Evolutionary conservation across 441 rosid genomes (phyloP), one percentile per base, ranked within the genome.

Genomic region (Arabidopsis hybrid): DNA sequence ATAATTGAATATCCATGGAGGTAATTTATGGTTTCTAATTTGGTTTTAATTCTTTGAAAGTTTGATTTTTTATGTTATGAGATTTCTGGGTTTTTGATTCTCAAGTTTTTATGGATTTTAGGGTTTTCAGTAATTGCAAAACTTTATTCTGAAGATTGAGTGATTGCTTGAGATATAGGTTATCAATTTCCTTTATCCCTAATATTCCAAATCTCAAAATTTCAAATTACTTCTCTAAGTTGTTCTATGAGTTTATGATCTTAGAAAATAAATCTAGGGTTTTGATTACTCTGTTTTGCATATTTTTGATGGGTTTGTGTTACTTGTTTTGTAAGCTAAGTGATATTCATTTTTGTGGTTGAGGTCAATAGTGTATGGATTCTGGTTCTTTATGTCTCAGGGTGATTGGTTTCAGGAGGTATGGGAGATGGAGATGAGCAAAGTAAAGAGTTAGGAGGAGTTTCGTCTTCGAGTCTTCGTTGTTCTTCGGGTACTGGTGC

Each of bases 361-460:
- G 32, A 46, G 58, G 46, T 83, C 78, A 79, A 60, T 72, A 83
- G 65, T 82, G 77, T 67, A 32, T 78, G 72, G 67, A 58, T 72
- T 47, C 14, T 52, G 18, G 71, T 78, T 81, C 40, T 75, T 75
- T 77, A 62, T 65, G 67, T 45, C 36, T 39, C 72, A 42, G 64
- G 81, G 77, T 76, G 52, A 40, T 60, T 76, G 58, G 31, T 83
- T 49, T 50, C 43, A 60, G 78, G 56, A 62, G 87, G 81, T 70
- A 88, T 86, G 97, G 86, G 76, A 35, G 70, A 57, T 74, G 88
- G 85, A 59, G 84, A 88, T 67, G 80, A 84, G 40, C 29, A 29
- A 49, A 78, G 78, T 42, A 65, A 61, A 46, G 90, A 83, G 61
- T 69, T 83, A 85, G 40, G 79, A 78, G 36, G 79, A 21, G 26